These are phyloP conservation scores for Fusarium heterosporum DNA, from an alignment of 2,329 filamentous ascomycete species.

Conservation along the genomic window DNA sequence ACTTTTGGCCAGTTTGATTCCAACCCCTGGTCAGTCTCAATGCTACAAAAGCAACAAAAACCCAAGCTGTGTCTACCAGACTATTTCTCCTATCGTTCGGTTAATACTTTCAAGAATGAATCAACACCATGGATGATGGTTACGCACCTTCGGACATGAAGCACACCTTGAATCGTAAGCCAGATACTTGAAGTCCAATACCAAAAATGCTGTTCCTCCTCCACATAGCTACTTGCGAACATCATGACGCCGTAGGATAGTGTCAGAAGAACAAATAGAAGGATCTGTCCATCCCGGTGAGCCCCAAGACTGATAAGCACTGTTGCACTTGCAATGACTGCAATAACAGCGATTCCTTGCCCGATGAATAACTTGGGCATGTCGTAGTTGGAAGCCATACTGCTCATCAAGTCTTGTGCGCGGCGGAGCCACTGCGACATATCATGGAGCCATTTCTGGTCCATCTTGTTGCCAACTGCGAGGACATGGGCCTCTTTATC, in stretches of 20 bases:
- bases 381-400: slow-evolving; percentile 93
- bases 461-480: slow-evolving; percentile 44
- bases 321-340: slow-evolving; percentile 43
- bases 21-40: slow-evolving; percentile 80
- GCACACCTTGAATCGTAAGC: slow-evolving; percentile 67
- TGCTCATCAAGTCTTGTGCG: slow-evolving; percentile 85
- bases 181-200: slow-evolving; percentile 87
- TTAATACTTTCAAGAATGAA: slow-evolving; percentile 10
- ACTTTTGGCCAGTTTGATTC: slow-evolving; percentile 99
- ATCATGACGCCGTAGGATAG: slow-evolving; percentile 84
- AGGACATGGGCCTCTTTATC: slow-evolving; percentile 42
- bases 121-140: no score
- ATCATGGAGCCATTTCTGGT: slow-evolving; percentile 56
- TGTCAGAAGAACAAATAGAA: slow-evolving; percentile 64
- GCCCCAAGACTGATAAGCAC: slow-evolving; percentile 28
- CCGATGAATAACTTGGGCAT: slow-evolving; percentile 69
- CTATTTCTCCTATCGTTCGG: slow-evolving; percentile 43
- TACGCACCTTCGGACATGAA: slow-evolving; percentile 57
- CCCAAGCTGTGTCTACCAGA: slow-evolving; percentile 49
- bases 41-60: slow-evolving; percentile 64
- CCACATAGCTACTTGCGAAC: slow-evolving; percentile 98
- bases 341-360: slow-evolving; percentile 51
- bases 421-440: slow-evolving; percentile 72
- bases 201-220: slow-evolving; percentile 99
- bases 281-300: slow-evolving; percentile 39